phyloP scores from a whole-genome alignment of 441 rosid species.

The Adansonia madagascariensis region DNA sequence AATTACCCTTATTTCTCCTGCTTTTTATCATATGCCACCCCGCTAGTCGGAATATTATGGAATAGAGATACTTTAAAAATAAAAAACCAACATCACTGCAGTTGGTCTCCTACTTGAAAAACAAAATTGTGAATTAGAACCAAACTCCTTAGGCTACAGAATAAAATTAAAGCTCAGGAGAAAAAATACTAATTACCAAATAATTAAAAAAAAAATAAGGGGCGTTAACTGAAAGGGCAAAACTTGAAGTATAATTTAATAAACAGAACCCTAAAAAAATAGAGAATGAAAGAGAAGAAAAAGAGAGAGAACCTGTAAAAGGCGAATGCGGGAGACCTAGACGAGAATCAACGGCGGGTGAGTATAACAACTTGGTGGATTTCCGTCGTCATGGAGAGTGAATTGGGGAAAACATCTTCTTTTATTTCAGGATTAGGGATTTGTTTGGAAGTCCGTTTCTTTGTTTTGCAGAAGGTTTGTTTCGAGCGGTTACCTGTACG shows the following conservation, averaged over 20 bases:
- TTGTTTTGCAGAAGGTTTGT: background rate
- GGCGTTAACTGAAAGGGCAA: background rate
- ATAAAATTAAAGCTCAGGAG: background rate
- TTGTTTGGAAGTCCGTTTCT: background rate
- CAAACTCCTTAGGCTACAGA: background rate
- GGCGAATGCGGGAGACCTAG: conserved; percentile 27
- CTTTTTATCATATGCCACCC: background rate
- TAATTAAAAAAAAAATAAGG: background rate
- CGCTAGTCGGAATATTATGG: conserved; percentile 11
- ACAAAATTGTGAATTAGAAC: background rate
- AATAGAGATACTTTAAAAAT: background rate
- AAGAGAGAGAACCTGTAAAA: conserved; percentile 23
- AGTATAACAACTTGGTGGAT: background rate
- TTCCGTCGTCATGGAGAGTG: conserved; percentile 22
- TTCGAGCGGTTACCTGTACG: background rate
- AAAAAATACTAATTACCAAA: background rate
- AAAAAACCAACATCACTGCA: background rate
- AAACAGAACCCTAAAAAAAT: background rate
- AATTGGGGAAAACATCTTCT: conserved; percentile 26
- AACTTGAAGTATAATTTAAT: background rate
- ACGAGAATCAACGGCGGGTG: conserved; percentile 25
- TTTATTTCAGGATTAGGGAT: conserved; percentile 15
- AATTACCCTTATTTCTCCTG: background rate
- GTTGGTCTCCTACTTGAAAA: conserved; percentile 7
- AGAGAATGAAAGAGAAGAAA: conserved; percentile 7